Evolutionary conservation across 2,329 filamentous ascomycete species (phyloP).

Genomic region (Tolypocladium inflatum): DNA sequence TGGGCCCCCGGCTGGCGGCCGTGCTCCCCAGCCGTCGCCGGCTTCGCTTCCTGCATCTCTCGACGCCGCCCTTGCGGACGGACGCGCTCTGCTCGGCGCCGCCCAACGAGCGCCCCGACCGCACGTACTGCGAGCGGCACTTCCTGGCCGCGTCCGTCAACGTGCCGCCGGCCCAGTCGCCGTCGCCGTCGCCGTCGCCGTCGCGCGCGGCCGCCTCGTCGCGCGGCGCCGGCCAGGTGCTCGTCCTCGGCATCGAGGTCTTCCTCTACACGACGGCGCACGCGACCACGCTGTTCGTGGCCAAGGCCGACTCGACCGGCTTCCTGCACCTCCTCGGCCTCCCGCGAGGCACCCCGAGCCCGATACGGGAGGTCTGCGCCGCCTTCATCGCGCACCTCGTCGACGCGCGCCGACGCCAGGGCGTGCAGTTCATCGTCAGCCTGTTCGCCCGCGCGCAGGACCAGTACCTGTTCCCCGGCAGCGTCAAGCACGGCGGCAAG

Average conservation of each 20-base stretch:
- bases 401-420: conserved; percentile 51
- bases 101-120: conserved; percentile 59
- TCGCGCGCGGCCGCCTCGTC: conserved; percentile 1
- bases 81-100: conserved; percentile 72
- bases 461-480: conserved; percentile 92
- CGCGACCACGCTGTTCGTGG: conserved; percentile 84
- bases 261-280: conserved; percentile 75
- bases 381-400: conserved; percentile 71
- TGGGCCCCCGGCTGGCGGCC: conserved; percentile 25
- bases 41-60: conserved; percentile 77
- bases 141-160: conserved; percentile 49
- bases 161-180: not conserved
- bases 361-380: conserved; percentile 63
- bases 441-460: conserved; percentile 87
- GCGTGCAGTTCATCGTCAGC: conserved; percentile 66
- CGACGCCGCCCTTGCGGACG: conserved; percentile 68
- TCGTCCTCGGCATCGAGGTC: conserved; percentile 79
- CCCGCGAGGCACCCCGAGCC: conserved; percentile 55
- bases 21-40: conserved; percentile 42
- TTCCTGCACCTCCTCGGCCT: conserved; percentile 62
- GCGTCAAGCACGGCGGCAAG: conserved; percentile 73
- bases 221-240: conserved; percentile 35
- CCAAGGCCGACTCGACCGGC: conserved; percentile 94
- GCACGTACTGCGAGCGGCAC: conserved; percentile 81
- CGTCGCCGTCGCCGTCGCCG: not conserved